These are phyloP conservation scores for Pichia kudriavzevii DNA, from an alignment of 1,139 yeast genomes.

Conservation along the genomic window DNA sequence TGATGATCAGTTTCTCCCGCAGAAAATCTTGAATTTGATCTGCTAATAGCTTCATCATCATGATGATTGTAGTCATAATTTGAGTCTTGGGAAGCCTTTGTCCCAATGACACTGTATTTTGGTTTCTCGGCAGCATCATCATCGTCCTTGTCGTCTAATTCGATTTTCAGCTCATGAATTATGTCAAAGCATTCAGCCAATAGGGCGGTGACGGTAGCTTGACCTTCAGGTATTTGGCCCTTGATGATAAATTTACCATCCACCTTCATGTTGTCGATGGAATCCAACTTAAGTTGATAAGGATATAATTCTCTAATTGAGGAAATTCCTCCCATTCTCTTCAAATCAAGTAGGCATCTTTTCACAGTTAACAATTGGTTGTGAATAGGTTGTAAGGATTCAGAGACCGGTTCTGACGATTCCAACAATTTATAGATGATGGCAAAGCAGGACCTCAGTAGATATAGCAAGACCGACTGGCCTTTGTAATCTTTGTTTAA, in stretches of 20 bases:
- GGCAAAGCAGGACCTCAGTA: conserved; percentile 84
- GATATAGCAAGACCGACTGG: conserved; percentile 65
- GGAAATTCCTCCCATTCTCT: conserved; percentile 85
- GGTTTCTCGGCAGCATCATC: conserved; percentile 20
- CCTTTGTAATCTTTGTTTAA: conserved; percentile 38
- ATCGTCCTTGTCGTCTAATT: conserved; percentile 54
- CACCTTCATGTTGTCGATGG: conserved; percentile 73
- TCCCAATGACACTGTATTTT: conserved; percentile 23
- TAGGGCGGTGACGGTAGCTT: conserved; percentile 83
- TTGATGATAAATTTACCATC: conserved; percentile 91
- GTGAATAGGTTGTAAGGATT: conserved; percentile 85
- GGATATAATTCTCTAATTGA: conserved; percentile 87
- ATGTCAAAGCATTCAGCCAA: conserved; percentile 93
- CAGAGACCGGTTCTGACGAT: conserved; percentile 91
- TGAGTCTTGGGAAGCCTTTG: conserved; percentile 27
- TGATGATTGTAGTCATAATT: conserved; percentile 28
- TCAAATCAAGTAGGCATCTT: conserved; percentile 79
- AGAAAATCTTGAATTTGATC: not conserved
- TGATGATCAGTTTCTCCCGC: not conserved
- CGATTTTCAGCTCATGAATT: conserved; percentile 81
- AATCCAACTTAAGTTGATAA: conserved; percentile 86
- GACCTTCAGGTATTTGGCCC: conserved; percentile 91
- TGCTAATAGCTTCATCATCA: conserved; percentile 13
- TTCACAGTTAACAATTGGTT: conserved; percentile 89
- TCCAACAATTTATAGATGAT: conserved; percentile 81